Conservation (phyloP, 352 stramenopile species). For the Pythium phragmitis region DNA sequence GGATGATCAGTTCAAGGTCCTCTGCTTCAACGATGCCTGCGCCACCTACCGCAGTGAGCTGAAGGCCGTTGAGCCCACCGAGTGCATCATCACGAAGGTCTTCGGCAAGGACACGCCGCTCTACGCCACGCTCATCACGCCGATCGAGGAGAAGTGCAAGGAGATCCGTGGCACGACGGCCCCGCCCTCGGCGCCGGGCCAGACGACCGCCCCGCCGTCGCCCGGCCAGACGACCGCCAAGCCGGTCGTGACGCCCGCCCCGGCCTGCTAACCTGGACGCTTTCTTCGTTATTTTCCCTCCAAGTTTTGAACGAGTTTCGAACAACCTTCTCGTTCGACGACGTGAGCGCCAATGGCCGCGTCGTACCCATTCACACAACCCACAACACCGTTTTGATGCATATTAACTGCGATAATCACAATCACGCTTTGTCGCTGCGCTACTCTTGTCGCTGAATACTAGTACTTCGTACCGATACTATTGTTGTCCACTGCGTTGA, state of each 20-base stretch:
- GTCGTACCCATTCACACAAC: constrained; percentile 6
- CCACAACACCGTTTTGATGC: constrained; percentile 3
- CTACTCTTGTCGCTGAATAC: background rate
- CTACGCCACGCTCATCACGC: constrained; percentile 2
- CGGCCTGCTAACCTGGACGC: background rate
- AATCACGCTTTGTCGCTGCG: background rate
- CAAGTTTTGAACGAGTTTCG: background rate
- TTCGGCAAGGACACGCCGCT: background rate
- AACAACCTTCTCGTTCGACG: background rate
- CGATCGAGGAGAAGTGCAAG: constrained; percentile 6
- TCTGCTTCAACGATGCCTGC: constrained; percentile 18
- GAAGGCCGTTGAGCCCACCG: background rate
- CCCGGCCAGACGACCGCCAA: background rate
- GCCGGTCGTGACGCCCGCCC: background rate
- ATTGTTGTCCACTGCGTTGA: background rate
- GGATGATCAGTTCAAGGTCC: constrained; percentile 6
- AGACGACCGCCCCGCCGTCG: background rate
- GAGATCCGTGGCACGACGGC: background rate
- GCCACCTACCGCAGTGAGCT: constrained; percentile 8
- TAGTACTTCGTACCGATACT: background rate
- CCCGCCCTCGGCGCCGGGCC: background rate
- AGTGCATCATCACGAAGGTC: background rate
- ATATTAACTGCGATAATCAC: background rate
- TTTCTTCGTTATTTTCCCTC: background rate
- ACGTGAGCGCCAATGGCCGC: background rate